Percentiles rank a stretch among this genome's conserved stretches.
These are phyloP conservation scores for Populus tremula DNA, from an alignment of 345 rosid genomes.

Conservation along the genomic window DNA sequence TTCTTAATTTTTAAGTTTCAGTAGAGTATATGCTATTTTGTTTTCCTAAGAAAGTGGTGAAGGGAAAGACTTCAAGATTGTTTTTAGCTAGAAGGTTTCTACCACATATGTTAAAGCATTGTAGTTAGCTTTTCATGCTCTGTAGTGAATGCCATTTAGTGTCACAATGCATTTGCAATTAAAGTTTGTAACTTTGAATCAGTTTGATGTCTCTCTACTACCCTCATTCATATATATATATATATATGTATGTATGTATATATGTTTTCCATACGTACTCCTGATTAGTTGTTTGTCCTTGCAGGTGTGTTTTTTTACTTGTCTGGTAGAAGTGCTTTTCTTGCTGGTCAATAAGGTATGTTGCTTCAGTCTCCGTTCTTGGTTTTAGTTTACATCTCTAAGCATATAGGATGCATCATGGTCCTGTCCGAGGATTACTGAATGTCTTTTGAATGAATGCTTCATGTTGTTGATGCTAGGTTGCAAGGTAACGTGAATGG, in stretches of 20 bases:
- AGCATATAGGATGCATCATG: neutral
- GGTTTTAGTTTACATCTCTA: neutral
- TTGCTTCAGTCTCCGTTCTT: neutral
- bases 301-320: constrained; percentile 23
- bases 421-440: neutral
- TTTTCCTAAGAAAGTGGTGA: neutral
- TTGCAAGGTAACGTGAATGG: constrained; percentile 50
- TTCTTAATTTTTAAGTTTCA: neutral
- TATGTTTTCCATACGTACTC: neutral
- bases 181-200: no score
- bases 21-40: neutral
- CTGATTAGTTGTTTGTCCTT: constrained; percentile 3
- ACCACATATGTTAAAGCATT: neutral
- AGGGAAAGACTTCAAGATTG: neutral
- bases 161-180: neutral
- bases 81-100: neutral
- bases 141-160: neutral
- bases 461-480: constrained; percentile 26
- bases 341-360: constrained; percentile 16
- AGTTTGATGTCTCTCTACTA: no score
- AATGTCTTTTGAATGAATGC: constrained; percentile 6
- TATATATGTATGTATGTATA: no score
- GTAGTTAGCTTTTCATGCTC: neutral
- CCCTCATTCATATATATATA: no score
- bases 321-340: constrained; percentile 12